Conservation (phyloP, 495 filamentous ascomycete species). For the Hypoxylon fuscum region DNA sequence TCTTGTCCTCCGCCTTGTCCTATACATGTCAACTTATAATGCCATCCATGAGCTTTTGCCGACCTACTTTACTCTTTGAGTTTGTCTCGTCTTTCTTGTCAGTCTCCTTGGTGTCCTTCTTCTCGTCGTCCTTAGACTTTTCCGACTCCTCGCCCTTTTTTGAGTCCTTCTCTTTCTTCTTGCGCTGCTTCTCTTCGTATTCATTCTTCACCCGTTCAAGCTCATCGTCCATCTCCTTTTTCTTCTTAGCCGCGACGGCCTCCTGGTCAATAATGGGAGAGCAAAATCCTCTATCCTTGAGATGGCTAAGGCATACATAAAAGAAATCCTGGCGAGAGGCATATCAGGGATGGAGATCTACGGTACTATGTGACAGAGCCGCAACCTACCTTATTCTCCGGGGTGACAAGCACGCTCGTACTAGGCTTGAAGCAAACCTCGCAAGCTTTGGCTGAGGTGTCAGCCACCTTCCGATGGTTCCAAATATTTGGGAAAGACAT, state of each 20-base stretch:
- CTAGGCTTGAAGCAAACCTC: slow-evolving; percentile 91
- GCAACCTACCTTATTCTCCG: slow-evolving; percentile 81
- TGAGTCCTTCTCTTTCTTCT: slow-evolving; percentile 66
- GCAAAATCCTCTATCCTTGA: slow-evolving; percentile 85
- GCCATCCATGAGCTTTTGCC: slow-evolving; percentile 18
- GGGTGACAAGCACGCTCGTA: slow-evolving; percentile 85
- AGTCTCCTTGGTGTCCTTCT: slow-evolving; percentile 52
- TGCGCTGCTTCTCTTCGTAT: slow-evolving; percentile 75
- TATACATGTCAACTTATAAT: slow-evolving; percentile 48
- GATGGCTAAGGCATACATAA: slow-evolving; percentile 84
- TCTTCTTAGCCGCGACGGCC: slow-evolving; percentile 73
- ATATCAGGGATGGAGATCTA: slow-evolving; percentile 31
- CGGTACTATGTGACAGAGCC: neutral
- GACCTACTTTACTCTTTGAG: slow-evolving; percentile 26
- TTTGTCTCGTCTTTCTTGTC: slow-evolving; percentile 40
- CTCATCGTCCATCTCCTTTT: slow-evolving; percentile 76
- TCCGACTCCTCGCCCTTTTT: slow-evolving; percentile 59
- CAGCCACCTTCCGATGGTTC: slow-evolving; percentile 87
- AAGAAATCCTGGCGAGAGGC: slow-evolving; percentile 79
- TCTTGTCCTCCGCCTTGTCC: slow-evolving; percentile 64
- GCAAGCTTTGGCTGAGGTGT: slow-evolving; percentile 81
- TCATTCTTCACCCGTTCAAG: slow-evolving; percentile 77
- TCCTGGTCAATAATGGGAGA: slow-evolving; percentile 81
- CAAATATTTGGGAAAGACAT: slow-evolving; percentile 81
- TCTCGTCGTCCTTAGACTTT: slow-evolving; percentile 55